A percentile compares a stretch with the other conserved stretches of the same genome.
Conservation (phyloP, 202 grass and related monocot species). For the Miscanthus sacchariflorus region DNA sequence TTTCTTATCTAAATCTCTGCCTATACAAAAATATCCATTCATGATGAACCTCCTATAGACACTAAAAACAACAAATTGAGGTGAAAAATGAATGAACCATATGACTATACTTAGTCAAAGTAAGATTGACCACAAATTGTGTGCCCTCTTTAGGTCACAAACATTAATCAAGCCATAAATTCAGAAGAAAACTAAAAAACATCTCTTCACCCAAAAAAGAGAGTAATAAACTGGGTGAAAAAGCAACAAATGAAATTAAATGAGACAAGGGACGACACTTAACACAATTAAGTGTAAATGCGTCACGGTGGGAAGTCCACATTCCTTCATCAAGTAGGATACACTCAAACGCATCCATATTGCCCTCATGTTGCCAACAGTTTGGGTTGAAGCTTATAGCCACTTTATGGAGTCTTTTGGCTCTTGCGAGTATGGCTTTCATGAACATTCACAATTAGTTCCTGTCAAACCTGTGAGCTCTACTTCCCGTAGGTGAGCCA, state of each 20-base stretch:
- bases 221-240: background rate
- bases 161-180: background rate
- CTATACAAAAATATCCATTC: background rate
- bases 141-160: background rate
- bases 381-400: background rate
- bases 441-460: background rate
- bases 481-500: background rate
- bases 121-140: background rate
- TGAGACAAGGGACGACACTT: background rate
- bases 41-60: background rate
- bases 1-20: background rate
- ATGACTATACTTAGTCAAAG: background rate
- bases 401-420: background rate
- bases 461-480: background rate
- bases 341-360: background rate
- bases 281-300: background rate
- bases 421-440: background rate
- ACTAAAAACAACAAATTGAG: background rate
- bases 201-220: background rate
- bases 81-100: background rate
- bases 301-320: background rate
- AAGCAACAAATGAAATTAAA: background rate
- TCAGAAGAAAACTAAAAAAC: background rate
- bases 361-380: background rate
- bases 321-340: background rate